Conservation (phyloP, 2,329 filamentous ascomycete genomes). For the Xylariaceae sp. region DNA sequence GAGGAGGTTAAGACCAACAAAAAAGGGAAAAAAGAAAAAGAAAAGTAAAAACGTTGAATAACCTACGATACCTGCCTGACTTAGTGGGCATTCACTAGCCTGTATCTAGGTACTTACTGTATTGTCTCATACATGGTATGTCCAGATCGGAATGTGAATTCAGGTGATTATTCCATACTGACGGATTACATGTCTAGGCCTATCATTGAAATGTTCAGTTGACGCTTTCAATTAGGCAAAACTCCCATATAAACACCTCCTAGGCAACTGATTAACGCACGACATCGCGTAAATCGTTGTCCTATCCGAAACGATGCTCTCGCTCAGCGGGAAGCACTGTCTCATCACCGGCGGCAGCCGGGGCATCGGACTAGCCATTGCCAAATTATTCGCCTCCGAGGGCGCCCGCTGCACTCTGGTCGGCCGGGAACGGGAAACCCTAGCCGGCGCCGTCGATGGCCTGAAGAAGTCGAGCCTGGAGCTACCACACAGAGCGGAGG, state of each 20-base stretch:
- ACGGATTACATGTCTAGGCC: too few species aligned
- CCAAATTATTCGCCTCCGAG: constrained; percentile 56
- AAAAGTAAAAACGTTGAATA: not conserved
- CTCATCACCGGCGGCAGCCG: constrained; percentile 67
- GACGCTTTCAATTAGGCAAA: too few species aligned
- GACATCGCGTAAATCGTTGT: not conserved
- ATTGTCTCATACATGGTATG: too few species aligned
- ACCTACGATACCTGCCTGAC: not conserved
- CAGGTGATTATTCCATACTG: too few species aligned
- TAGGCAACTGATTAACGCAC: not conserved
- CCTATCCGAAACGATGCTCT: constrained; percentile 9
- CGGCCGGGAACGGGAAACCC: constrained; percentile 48
- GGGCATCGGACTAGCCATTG: constrained; percentile 65
- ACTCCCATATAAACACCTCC: too few species aligned
- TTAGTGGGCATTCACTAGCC: not conserved
- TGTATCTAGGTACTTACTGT: not conserved
- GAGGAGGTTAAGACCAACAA: not conserved
- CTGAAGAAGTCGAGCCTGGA: constrained; percentile 15
- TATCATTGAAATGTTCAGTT: too few species aligned
- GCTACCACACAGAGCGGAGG: constrained; percentile 9
- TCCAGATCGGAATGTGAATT: too few species aligned
- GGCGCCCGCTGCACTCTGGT: constrained; percentile 58
- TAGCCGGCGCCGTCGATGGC: constrained; percentile 37
- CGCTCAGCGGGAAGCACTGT: constrained; percentile 45
- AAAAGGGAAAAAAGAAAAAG: not conserved